Percentiles rank a stretch among this genome's conserved stretches.
phyloP scores from a whole-genome alignment of 768 basidiomycete species.

The Leccinum rimulosum region DNA sequence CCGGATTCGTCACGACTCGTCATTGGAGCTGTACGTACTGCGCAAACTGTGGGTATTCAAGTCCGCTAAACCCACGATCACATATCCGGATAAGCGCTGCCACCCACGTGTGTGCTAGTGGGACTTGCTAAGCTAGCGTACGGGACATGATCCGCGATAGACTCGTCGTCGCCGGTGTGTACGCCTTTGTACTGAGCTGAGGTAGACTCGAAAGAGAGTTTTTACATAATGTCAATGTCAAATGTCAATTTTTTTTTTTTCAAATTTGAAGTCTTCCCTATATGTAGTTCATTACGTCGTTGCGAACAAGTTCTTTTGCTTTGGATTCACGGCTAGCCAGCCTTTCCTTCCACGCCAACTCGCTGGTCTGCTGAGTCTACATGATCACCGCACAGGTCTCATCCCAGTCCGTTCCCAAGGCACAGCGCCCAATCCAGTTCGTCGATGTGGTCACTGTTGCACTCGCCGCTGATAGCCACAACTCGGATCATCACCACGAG shows the following conservation, averaged over 20 bases:
- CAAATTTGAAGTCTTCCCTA: neutral
- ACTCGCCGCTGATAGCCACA: slow-evolving; percentile 1
- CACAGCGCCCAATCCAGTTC: slow-evolving; percentile 3
- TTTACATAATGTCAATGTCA: neutral
- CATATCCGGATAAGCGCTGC: no score
- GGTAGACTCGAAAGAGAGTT: no score
- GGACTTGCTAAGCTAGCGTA: no score
- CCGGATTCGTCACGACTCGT: neutral
- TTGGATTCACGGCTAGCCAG: neutral
- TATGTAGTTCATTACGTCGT: neutral
- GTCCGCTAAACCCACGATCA: neutral
- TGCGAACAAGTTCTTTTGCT: no score
- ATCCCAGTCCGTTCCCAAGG: neutral
- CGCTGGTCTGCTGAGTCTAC: neutral
- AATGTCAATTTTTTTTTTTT: neutral
- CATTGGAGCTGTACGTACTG: no score
- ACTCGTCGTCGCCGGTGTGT: no score
- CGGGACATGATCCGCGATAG: no score
- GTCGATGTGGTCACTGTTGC: slow-evolving; percentile 8
- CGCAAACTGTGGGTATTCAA: neutral
- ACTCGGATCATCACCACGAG: neutral
- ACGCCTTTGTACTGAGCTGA: no score
- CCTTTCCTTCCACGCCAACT: neutral
- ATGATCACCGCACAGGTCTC: slow-evolving; percentile 13
- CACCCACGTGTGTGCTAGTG: no score